Percentiles rank a stretch among this genome's conserved stretches.
These are phyloP conservation scores for Prunus kanzakura DNA, from an alignment of 306 rosid genomes.

Conservation along the genomic window DNA sequence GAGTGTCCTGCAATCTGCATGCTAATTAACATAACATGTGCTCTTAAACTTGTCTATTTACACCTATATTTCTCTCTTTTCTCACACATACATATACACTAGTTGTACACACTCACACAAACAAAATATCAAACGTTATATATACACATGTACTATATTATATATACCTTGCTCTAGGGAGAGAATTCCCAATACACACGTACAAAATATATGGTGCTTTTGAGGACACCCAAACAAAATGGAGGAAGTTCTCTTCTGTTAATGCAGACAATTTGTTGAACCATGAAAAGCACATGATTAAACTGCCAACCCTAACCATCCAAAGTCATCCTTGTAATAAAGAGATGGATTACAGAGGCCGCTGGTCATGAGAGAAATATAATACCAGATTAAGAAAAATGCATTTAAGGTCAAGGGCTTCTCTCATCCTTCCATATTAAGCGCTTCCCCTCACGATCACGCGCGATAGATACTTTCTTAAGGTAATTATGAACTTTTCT, in stretches of 20 bases:
- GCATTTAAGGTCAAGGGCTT: background rate
- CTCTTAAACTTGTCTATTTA: no score
- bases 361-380: background rate
- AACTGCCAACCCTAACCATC: constrained; percentile 45
- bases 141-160: no score
- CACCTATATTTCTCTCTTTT: no score
- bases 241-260: background rate
- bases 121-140: no score
- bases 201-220: background rate
- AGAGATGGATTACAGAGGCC: background rate
- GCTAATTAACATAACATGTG: background rate
- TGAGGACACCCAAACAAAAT: background rate
- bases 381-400: background rate
- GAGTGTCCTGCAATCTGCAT: background rate
- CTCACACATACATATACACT: no score
- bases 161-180: background rate
- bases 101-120: no score
- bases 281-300: constrained; percentile 58
- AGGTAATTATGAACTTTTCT: background rate
- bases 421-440: background rate
- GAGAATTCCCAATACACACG: background rate
- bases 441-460: background rate
- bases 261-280: constrained; percentile 37
- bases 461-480: background rate
- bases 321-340: background rate